phyloP scores from a whole-genome alignment of 306 rosid genomes.

The Herpetospermum pedunculosum region DNA sequence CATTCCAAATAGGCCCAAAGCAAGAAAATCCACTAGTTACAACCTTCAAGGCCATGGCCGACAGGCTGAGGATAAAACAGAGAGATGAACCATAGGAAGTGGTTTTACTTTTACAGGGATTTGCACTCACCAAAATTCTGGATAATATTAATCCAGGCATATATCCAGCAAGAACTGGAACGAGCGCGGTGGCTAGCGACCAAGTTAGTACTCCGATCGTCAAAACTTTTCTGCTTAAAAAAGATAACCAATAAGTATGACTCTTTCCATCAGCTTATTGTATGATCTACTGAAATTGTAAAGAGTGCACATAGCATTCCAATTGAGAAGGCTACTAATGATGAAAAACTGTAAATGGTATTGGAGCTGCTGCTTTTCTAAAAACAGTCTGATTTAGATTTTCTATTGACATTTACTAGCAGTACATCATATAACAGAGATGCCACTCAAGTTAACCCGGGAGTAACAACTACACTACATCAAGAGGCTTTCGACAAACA shows the following conservation, averaged over 20 bases:
- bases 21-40: neutral
- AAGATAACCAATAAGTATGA: slow-evolving; percentile 8
- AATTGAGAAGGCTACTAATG: neutral
- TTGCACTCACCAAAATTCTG: slow-evolving; percentile 61
- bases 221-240: slow-evolving; percentile 63
- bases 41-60: neutral
- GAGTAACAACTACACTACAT: neutral
- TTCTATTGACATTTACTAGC: neutral
- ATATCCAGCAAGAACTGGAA: slow-evolving; percentile 80
- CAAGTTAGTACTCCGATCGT: slow-evolving; percentile 69
- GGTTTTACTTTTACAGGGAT: neutral
- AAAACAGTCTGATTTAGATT: neutral
- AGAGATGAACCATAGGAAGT: neutral
- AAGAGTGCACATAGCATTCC: neutral
- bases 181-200: slow-evolving; percentile 81
- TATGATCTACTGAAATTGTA: neutral
- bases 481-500: neutral
- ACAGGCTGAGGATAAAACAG: neutral
- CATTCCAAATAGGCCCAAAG: no score
- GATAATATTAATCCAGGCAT: slow-evolving; percentile 73
- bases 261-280: neutral
- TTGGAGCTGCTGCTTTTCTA: neutral
- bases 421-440: neutral
- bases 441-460: neutral
- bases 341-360: neutral